These are phyloP conservation scores for Neoboletus subvelutipes DNA, from an alignment of 768 basidiomycete species.

Conservation along the genomic window DNA sequence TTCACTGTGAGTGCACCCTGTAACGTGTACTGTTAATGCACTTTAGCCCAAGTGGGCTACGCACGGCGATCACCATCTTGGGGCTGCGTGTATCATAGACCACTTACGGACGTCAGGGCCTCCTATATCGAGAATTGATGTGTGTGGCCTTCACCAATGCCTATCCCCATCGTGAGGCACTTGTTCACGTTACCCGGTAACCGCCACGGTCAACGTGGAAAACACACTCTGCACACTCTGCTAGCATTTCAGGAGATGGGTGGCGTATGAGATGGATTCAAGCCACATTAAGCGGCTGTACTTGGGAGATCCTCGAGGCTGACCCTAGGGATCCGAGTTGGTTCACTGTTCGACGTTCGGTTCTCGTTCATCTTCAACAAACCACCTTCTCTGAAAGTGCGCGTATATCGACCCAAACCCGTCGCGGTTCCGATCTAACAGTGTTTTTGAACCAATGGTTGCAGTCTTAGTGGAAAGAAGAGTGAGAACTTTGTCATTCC, in stretches of 20 bases:
- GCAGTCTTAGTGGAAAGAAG: background rate
- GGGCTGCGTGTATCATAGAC: background rate
- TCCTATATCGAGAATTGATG: slow-evolving; percentile 1
- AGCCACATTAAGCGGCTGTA: background rate
- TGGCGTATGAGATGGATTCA: background rate
- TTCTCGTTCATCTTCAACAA: background rate
- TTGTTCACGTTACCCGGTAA: background rate
- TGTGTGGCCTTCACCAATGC: background rate
- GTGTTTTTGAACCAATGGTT: background rate
- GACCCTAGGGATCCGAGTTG: background rate
- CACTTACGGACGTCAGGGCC: background rate
- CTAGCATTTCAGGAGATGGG: background rate
- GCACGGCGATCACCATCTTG: background rate
- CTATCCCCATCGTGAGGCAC: background rate
- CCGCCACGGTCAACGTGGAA: background rate
- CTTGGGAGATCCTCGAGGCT: background rate
- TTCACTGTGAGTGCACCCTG: slow-evolving; percentile 1
- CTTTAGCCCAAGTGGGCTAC: background rate
- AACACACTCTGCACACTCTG: background rate
- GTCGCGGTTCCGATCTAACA: background rate
- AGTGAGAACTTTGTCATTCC: background rate
- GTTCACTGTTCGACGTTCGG: background rate
- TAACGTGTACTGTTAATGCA: background rate
- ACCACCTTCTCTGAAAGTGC: background rate
- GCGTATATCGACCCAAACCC: background rate